These are phyloP conservation scores for Ceratocystis ficicola DNA, from an alignment of 2,329 filamentous ascomycete species.

Conservation along the genomic window DNA sequence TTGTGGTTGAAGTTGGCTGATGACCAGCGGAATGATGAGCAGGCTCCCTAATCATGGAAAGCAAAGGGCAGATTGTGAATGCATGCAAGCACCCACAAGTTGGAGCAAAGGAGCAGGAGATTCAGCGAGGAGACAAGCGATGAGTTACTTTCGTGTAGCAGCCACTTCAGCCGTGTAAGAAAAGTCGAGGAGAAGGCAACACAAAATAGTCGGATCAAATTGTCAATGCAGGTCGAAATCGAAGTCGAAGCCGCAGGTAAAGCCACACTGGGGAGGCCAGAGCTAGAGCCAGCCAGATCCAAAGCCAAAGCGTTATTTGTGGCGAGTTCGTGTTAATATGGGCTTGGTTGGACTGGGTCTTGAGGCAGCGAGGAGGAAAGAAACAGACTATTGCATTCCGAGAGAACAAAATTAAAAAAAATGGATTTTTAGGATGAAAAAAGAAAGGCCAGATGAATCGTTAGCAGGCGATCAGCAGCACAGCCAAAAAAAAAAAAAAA, in stretches of 20 bases:
- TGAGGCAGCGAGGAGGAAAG: constrained; percentile 9
- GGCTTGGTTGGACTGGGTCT: not conserved
- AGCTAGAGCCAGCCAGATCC: constrained; percentile 6
- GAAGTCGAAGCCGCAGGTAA: not conserved
- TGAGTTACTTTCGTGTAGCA: no score
- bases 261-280: not conserved
- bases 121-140: constrained; percentile 12
- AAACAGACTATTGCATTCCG: constrained; percentile 18
- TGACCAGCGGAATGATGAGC: constrained; percentile 15
- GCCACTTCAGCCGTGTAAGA: not conserved
- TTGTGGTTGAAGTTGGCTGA: constrained; percentile 15
- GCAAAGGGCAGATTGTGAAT: constrained; percentile 27
- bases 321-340: not conserved
- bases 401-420: constrained; percentile 14
- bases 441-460: constrained; percentile 1
- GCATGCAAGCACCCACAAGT: constrained; percentile 25
- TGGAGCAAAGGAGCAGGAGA: not conserved
- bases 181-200: constrained; percentile 12
- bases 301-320: not conserved
- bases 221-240: not conserved
- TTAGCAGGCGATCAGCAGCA: not conserved
- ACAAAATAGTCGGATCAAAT: constrained; percentile 12
- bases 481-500: not conserved
- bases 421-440: constrained; percentile 8
- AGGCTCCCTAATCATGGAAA: constrained; percentile 22